Conservation (phyloP, 768 basidiomycete species). For the Hypholoma fasciculare region DNA sequence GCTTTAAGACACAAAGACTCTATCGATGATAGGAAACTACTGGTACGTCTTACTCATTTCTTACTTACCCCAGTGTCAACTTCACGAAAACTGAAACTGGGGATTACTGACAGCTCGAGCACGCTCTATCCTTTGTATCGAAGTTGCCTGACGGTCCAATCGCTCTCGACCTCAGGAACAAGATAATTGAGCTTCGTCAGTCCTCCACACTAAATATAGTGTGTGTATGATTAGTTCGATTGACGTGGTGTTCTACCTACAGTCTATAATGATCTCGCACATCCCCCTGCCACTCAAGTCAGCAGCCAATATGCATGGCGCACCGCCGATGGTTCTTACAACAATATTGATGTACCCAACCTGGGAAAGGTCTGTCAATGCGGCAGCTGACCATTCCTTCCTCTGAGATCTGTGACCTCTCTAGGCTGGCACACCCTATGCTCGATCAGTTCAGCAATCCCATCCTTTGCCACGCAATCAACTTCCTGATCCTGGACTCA, state of each 20-base stretch:
- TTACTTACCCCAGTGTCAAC: neutral
- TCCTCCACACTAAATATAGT: constrained; percentile 6
- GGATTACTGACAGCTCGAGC: constrained; percentile 56
- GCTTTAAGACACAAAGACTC: constrained; percentile 55
- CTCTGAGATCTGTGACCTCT: neutral
- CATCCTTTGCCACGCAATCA: constrained; percentile 66
- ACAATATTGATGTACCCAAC: constrained; percentile 69
- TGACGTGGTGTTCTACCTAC: neutral
- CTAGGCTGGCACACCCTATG: constrained; percentile 71
- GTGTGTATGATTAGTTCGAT: neutral
- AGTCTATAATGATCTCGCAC: constrained; percentile 84
- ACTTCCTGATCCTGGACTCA: constrained; percentile 75
- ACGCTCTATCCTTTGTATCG: constrained; percentile 64
- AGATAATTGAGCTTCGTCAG: constrained; percentile 58
- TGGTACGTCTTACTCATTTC: constrained; percentile 42
- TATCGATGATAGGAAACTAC: constrained; percentile 76
- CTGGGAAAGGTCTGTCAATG: constrained; percentile 56
- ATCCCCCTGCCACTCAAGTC: constrained; percentile 73
- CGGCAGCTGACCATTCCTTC: neutral
- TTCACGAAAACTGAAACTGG: neutral
- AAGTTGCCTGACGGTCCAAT: constrained; percentile 50
- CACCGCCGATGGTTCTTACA: constrained; percentile 73
- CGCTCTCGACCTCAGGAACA: constrained; percentile 39
- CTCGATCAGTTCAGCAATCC: constrained; percentile 77
- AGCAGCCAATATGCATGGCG: constrained; percentile 67